Conservation (phyloP, 768 basidiomycete species). For the Boletus tomentosulus region DNA sequence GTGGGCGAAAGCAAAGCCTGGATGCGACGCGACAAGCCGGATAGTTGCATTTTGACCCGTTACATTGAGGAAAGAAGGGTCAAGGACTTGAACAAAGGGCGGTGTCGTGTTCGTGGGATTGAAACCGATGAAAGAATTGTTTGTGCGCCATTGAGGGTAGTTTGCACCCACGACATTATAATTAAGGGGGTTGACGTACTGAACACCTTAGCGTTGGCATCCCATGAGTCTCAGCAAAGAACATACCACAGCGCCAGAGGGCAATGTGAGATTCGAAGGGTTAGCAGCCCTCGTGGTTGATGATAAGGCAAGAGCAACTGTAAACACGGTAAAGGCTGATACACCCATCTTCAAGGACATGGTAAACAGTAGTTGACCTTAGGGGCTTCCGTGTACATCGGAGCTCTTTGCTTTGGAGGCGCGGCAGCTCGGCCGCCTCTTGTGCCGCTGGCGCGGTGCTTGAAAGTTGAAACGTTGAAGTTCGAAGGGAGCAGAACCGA, state of each 20-base stretch:
- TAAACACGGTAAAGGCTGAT: slow-evolving; percentile 2
- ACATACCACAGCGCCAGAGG: slow-evolving; percentile 24
- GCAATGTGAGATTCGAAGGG: slow-evolving; percentile 4
- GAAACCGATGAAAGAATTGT: slow-evolving; percentile 43
- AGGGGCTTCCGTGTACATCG: background rate
- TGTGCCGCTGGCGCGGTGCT: background rate
- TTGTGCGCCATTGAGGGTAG: slow-evolving; percentile 35
- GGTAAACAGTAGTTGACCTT: background rate
- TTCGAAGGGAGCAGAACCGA: background rate
- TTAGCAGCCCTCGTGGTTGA: background rate
- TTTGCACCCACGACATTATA: slow-evolving; percentile 51
- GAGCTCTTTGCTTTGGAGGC: background rate
- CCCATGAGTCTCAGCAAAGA: background rate
- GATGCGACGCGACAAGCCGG: slow-evolving; percentile 56
- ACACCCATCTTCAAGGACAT: background rate
- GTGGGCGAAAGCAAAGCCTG: slow-evolving; percentile 69
- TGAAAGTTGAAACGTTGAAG: background rate
- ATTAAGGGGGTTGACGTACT: slow-evolving; percentile 50
- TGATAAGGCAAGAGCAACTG: slow-evolving; percentile 2
- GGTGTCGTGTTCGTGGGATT: slow-evolving; percentile 59
- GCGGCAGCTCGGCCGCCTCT: background rate
- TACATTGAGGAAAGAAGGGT: slow-evolving; percentile 51
- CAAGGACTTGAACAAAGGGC: slow-evolving; percentile 58
- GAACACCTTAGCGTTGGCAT: background rate
- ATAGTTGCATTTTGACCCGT: slow-evolving; percentile 58